These are phyloP conservation scores for Secale cereale DNA, from an alignment of 176 grass and related monocot genomes.

Conservation along the genomic window DNA sequence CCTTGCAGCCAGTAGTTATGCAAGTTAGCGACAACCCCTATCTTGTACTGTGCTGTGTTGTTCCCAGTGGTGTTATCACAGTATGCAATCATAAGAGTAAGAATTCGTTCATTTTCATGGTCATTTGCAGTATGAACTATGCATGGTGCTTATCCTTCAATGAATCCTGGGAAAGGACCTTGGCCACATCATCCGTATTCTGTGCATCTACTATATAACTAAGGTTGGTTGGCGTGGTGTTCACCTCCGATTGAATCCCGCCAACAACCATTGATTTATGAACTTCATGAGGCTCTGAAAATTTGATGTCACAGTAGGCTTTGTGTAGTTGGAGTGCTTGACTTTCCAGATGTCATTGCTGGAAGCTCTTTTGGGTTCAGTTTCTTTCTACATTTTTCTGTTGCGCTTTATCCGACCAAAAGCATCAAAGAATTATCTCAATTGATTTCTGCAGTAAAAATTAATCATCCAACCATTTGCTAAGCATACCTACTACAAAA, in stretches of 20 bases:
- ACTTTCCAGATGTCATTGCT: conserved; percentile 1
- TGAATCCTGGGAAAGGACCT: conserved; percentile 2
- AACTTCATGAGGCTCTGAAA: neutral
- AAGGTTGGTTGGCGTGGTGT: conserved; percentile 17
- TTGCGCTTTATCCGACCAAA: neutral
- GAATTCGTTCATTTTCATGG: neutral
- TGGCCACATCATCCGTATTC: neutral
- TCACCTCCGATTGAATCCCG: conserved; percentile 10
- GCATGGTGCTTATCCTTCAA: neutral
- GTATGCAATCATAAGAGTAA: neutral
- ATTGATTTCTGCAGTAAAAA: neutral
- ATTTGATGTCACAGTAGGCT: neutral
- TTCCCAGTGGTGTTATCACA: neutral
- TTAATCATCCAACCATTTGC: neutral
- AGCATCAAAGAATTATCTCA: neutral
- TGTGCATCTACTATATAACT: conserved; percentile 2
- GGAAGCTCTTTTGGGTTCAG: neutral
- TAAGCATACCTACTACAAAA: conserved; percentile 8
- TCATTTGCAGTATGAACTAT: neutral
- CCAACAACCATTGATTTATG: neutral
- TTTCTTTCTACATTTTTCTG: neutral
- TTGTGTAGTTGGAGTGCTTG: neutral
- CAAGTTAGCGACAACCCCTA: neutral
- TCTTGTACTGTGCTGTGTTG: neutral
- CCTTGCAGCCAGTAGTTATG: neutral